Evolutionary conservation across 1,284 basidiomycete genomes (phyloP).

Genomic region (Cryptococcus neoformans): DNA sequence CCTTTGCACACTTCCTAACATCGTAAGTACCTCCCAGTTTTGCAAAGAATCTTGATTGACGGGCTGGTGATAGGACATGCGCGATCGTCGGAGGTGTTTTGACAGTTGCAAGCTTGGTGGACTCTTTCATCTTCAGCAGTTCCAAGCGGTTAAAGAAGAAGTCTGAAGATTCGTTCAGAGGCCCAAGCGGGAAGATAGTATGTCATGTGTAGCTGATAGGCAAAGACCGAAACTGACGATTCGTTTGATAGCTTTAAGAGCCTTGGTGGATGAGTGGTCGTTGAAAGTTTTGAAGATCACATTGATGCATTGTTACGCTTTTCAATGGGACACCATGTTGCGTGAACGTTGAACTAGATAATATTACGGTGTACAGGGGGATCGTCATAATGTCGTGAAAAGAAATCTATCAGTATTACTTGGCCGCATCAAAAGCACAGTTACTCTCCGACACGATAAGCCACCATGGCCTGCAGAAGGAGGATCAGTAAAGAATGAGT

Average conservation of each 20-base stretch:
- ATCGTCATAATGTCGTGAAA: too few species aligned
- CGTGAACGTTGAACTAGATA: too few species aligned
- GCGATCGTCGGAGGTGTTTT: constrained; percentile 97
- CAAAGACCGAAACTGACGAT: background rate
- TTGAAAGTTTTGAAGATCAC: background rate
- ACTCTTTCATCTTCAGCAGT: constrained; percentile 72
- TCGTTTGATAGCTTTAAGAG: background rate
- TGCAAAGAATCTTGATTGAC: background rate
- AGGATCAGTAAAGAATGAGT: background rate
- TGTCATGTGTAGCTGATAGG: constrained; percentile 4
- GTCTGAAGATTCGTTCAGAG: constrained; percentile 32
- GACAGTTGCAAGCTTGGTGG: constrained; percentile 89
- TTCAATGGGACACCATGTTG: too few species aligned
- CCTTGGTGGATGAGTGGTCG: background rate
- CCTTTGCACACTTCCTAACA: constrained; percentile 95
- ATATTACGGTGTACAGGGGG: too few species aligned
- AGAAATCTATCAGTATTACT: too few species aligned
- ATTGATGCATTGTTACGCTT: constrained; percentile 1
- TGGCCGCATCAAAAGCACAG: background rate
- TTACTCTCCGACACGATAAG: constrained; percentile 45
- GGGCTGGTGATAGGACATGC: constrained; percentile 65
- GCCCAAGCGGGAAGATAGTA: constrained; percentile 47
- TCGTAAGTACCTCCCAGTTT: constrained; percentile 63
- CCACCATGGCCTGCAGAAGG: constrained; percentile 41
- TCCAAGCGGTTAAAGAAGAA: constrained; percentile 41